A percentile compares a stretch with the other conserved stretches of the same genome.
Evolutionary conservation across 768 basidiomycete genomes (phyloP).

Genomic region (Crepidotus variabilis): DNA sequence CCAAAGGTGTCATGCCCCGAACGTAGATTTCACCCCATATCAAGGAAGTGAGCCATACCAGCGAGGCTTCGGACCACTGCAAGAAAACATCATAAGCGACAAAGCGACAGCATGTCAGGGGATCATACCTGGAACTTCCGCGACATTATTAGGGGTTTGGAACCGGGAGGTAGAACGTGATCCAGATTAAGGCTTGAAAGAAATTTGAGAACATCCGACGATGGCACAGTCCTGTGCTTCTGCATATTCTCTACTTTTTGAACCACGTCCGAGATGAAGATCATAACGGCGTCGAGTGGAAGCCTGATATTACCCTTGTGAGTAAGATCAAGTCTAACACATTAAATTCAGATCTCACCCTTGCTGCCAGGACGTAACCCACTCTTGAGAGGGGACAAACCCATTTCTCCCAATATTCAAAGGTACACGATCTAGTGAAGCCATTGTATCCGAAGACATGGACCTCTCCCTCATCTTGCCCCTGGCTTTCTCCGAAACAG

Average conservation of each 20-base stretch:
- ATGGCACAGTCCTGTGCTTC: constrained; percentile 57
- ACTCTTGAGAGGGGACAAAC: constrained; percentile 95
- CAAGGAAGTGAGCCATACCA: constrained; percentile 89
- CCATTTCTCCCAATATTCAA: constrained; percentile 82
- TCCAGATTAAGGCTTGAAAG: constrained; percentile 65
- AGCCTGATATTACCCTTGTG: constrained; percentile 43
- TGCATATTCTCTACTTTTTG: constrained; percentile 85
- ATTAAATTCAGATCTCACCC: constrained; percentile 49
- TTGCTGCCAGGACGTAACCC: constrained; percentile 97
- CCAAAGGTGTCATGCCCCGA: constrained; percentile 79
- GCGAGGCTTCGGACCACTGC: constrained; percentile 90
- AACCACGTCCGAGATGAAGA: constrained; percentile 83
- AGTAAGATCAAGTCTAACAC: neutral
- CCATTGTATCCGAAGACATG: constrained; percentile 45
- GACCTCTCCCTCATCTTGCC: constrained; percentile 88
- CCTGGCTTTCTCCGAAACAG: constrained; percentile 78
- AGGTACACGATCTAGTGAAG: constrained; percentile 61
- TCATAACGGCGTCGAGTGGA: constrained; percentile 83
- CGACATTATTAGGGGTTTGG: constrained; percentile 53
- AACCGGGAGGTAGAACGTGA: constrained; percentile 64
- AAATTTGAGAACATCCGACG: constrained; percentile 71
- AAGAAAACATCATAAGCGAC: neutral
- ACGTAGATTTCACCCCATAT: constrained; percentile 97
- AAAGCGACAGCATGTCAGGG: constrained; percentile 1
- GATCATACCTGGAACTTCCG: constrained; percentile 71